Base-by-base conservation (phyloP, 768 basidiomycete genomes). In the Chlorophyllum brunneum region DNA sequence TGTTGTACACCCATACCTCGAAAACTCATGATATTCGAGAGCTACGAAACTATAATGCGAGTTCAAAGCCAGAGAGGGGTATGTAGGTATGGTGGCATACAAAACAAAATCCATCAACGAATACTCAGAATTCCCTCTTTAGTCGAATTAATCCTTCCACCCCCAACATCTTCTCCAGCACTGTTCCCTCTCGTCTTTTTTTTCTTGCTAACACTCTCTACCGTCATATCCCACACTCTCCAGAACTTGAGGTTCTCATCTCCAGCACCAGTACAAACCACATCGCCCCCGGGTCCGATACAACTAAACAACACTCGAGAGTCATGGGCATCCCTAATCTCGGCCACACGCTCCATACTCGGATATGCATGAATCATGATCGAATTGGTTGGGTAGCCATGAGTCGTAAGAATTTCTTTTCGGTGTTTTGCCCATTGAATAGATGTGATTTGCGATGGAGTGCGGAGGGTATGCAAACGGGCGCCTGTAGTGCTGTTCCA, bases 231-330 rank as follows among this genome's bases (percentile, higher is more conserved):
- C 89, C 89, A 91, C 33, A 92, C 77, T 54, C 83, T 81, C 94
- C 94, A 95, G 70, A 95, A 95, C 74, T 98, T 98, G 61, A 98
- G 74, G 62, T 95, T 95, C 75, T 98, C 95, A 63, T 98, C 97
- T 0, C 88, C 88, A 1, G 92, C 92, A 6, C 90, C 92, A 0
- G 95, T 98, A 57, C 85, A 88, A 8, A 99, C 85, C 3, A 93
- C 84, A 58, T 94, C 92, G 0, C 97, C 97, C 5, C 83, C 87
- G 2, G 97, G 97, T 51, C 88, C 82, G 6, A 97, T 65, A 18
- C 86, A 82, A 51, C 88, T 91, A 64, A 88, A 92, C 36, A 98
- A 71, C 46, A 98, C 90, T 2, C 97, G 75, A 26, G 87, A 85
- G 65, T 98, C 95, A 60, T 98, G 97, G 1, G 95, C 95, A 53